Evolutionary conservation across 2,329 filamentous ascomycete genomes (phyloP), one percentile per base, ranked within the genome.

Genomic region (Lachnellula subtilissima): DNA sequence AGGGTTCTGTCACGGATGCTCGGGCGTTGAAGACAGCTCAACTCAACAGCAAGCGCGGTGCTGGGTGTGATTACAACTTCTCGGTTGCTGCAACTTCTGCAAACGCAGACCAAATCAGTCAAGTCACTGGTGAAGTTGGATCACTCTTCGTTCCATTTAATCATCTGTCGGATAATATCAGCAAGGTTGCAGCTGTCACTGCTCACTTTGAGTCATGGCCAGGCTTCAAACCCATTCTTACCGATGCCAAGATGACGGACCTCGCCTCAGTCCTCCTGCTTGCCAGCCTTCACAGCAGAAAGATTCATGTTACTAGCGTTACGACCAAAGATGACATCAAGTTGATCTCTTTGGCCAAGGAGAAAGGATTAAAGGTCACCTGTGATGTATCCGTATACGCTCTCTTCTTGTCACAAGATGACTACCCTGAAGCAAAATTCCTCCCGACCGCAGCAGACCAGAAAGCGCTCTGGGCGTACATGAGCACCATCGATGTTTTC

Each of bases 141-240:
- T 90, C 88, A 19, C 78, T 92, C 45, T 92, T 91, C 75, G 88
- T 92, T 60, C 88, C 88, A 14, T 92, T 92, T 78, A 90, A 92
- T 72, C 82, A 71, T 71, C 76, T 91, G 25, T 88, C 87, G 57
- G 88, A 87, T 64, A 92, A 91, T 71, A 91, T 92, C 71, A 91
- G 84, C 79, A 90, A 90, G 76, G 88, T 91, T 47, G 87, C 88
- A 19, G 84, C 88, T 9, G 87, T 91, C 59, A 89, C 87, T 52
- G 83, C 85, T 58, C 88, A 92, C 75, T 92, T 92, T 67, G 86
- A 86, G 58, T 80, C 84, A 23, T 92, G 88, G 88, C 88, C 88
- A 37, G 76, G 78, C 4, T 85, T 84, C 76, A 92, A 92, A 76
- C 87, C 88, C 50, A 89, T 92, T 65, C 78, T 92, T 66, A 92